Base-by-base conservation (phyloP, 225 moss, liverwort and hornwort species). In the Takakia lepidozioides region DNA sequence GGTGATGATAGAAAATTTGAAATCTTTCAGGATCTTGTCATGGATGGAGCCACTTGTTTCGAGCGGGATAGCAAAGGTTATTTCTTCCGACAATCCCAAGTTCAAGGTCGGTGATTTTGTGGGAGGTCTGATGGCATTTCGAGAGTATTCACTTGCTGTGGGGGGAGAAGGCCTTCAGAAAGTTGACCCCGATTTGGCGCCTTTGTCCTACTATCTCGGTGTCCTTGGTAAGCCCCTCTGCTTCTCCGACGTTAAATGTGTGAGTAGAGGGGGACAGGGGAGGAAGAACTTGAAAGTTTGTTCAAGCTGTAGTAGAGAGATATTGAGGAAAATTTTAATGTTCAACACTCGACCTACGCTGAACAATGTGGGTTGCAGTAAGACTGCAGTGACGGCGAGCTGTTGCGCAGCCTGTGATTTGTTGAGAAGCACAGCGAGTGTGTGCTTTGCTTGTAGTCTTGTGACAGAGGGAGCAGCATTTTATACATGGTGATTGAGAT, bases 1-100 rank as follows among this genome's bases (percentile, higher is more conserved):
- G 19, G 40, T 40, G 3, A 3, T 4, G 40, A 3, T 4, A 18
- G 19, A 5, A 15, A 15, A 40, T 18, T 40, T 15, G 15, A 40
- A 14, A 15, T 14, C 15, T 18, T 5, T 15, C 3, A 40, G 15
- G 15, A 15, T 40, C 40, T 40, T n/a, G n/a, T n/a, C n/a, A n/a
- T n/a, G n/a, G 14, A 8, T 25, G 48, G 36, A 58, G 58, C 46
- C 58, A 9, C 10, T 58, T 19, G 2, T 23, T 14, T 36, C 29
- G 10, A 27, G 37, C n/a, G 47, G 19, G 21, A 18, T 58, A 15
- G 46, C 1, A 19, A 35, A 48, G 26, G 58, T 58, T 3, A 35
- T 58, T 8, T 47, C 34, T 34, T 58, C 58, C 48, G 58, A 48
- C 48, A 47, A 49, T 35, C 14, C 24, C 20, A 25, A 58, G n/a